A percentile compares a stretch with the other conserved stretches of the same genome.
Conservation (phyloP, 2,329 filamentous ascomycete genomes). For the Ceratocystis albifundus region DNA sequence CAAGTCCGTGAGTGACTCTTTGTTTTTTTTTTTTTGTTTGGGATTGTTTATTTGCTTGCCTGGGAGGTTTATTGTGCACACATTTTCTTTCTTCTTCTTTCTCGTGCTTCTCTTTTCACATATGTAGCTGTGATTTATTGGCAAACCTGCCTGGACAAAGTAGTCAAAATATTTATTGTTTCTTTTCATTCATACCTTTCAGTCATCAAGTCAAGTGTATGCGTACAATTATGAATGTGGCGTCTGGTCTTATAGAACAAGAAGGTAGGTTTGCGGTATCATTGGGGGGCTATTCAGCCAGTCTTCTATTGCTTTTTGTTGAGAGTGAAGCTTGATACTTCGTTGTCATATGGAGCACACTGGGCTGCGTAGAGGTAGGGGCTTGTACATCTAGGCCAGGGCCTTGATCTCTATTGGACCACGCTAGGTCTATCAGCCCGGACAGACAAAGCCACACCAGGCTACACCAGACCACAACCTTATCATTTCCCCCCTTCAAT, state of each 20-base stretch:
- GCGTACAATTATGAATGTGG: neutral
- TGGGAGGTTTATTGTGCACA: no score
- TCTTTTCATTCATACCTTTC: neutral
- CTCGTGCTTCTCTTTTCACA: no score
- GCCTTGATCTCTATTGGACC: neutral
- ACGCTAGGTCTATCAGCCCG: neutral
- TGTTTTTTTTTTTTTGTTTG: neutral
- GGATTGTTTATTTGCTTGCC: neutral
- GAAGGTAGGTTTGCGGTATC: neutral
- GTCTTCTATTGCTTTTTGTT: neutral
- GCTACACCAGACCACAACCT: neutral
- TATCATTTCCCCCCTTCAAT: no score
- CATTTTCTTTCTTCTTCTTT: no score
- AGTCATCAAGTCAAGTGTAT: neutral
- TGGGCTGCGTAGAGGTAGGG: neutral
- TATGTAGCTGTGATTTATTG: neutral
- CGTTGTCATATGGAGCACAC: neutral
- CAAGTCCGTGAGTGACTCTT: neutral
- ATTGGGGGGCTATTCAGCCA: neutral
- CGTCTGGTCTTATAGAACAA: neutral
- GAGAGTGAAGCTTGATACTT: neutral
- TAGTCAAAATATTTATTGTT: neutral
- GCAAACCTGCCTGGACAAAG: neutral
- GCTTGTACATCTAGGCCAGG: neutral
- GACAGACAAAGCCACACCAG: neutral